phyloP scores from a whole-genome alignment of 345 rosid genomes.

The Boechera stricta region DNA sequence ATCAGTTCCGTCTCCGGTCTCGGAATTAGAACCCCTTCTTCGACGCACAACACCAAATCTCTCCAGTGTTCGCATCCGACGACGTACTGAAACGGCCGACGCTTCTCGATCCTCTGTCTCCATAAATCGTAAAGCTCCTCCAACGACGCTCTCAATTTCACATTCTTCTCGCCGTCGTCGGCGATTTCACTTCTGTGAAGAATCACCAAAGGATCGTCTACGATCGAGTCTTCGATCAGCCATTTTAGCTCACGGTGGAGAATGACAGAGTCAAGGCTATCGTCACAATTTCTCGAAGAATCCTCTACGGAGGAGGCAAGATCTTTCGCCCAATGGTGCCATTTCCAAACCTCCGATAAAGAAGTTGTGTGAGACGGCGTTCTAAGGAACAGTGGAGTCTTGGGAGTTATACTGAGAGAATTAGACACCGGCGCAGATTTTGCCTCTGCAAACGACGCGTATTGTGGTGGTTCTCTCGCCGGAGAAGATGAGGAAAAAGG shows the following conservation, averaged over 20 bases:
- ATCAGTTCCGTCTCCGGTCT: slow-evolving; percentile 89
- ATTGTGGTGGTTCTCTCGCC: slow-evolving; percentile 35
- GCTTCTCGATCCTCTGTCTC: slow-evolving; percentile 81
- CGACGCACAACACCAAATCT: slow-evolving; percentile 79
- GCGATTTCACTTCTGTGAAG: slow-evolving; percentile 10
- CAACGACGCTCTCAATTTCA: slow-evolving; percentile 51
- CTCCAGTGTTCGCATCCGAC: slow-evolving; percentile 98
- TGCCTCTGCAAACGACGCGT: background rate
- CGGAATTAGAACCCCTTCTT: slow-evolving; percentile 93
- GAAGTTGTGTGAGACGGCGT: slow-evolving; percentile 54
- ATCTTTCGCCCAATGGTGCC: slow-evolving; percentile 80
- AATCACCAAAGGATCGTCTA: slow-evolving; percentile 48
- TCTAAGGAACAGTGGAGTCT: slow-evolving; percentile 62
- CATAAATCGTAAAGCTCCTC: slow-evolving; percentile 73
- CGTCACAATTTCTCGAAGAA: slow-evolving; percentile 54
- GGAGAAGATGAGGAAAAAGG: slow-evolving; percentile 41
- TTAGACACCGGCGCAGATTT: background rate
- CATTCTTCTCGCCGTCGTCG: slow-evolving; percentile 23
- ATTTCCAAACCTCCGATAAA: slow-evolving; percentile 59
- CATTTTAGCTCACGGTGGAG: slow-evolving; percentile 79
- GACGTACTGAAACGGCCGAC: slow-evolving; percentile 84
- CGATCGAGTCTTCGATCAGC: slow-evolving; percentile 74
- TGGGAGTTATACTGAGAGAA: slow-evolving; percentile 41
- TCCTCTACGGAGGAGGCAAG: slow-evolving; percentile 65
- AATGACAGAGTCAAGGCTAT: slow-evolving; percentile 65